Evolutionary conservation across 1,284 basidiomycete species (phyloP), one percentile per base, ranked within the genome.

Genomic region (Trichosporon inkin): DNA sequence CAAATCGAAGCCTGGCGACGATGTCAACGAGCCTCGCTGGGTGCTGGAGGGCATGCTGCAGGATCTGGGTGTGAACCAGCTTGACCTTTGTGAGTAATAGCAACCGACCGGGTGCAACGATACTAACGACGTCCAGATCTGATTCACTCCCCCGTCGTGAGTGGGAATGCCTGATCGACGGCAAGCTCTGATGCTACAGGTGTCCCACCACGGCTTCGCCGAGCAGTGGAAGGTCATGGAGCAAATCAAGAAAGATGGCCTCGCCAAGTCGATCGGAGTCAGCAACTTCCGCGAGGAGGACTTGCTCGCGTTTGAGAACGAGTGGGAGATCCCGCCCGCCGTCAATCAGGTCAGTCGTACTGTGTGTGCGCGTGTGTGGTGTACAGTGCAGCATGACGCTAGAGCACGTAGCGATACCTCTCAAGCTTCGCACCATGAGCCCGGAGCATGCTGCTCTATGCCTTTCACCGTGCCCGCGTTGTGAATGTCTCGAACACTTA

Each of bases 201-300:
- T 62, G 6, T 55, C 57, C 1, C 59, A 54, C 32, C 36, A 34
- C 37, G 14, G 61, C 32, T 55, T 71, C 35, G 56, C 66, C 28
- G 73, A 76, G 24, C 69, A 70, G 16, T 93, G 90, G 90, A 82
- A 82, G 65, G 81, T 82, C 13, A 82, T 92, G 81, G 89, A 91
- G 71, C 83, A 81, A 41, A 76, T 87, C 53, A 82, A 88, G 75
- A 77, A 78, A 47, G 84, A 84, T 52, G 88, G 88, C 1, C 76
- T 90, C 51, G 80, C 88, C 39, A 87, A 83, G 75, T 86, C 84
- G 44, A 89, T 94, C 61, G 92, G 92, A 1, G 89, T 95, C 11
- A 89, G 87, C 56, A 94, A 94, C 79, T 92, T 88, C 75, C 82
- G 81, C 13, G 80, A 86, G 19, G 78, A 84, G 60, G 82, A 92